These are phyloP conservation scores for Fallopia convolvulus DNA, from an alignment of 148 eudicot genomes.

Conservation along the genomic window DNA sequence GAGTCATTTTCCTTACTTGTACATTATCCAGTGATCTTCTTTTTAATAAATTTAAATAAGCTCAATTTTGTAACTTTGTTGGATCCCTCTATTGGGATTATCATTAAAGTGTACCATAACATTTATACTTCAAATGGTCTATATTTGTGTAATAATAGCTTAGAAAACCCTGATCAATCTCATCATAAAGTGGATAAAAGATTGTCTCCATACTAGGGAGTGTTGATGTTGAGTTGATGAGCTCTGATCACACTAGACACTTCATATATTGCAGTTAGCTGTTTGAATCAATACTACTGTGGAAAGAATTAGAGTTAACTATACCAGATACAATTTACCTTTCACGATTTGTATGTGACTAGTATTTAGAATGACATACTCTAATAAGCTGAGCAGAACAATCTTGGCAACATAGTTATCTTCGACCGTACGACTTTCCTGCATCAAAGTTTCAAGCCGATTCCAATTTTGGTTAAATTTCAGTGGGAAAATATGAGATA, in stretches of 20 bases:
- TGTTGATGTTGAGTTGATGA: background rate
- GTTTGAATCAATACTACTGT: no score
- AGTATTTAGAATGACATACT: conserved; percentile 31
- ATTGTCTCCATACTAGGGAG: background rate
- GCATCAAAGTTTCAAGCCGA: conserved; percentile 9
- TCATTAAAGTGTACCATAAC: background rate
- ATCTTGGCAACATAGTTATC: conserved; percentile 57
- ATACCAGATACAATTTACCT: background rate
- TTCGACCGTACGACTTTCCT: conserved; percentile 74
- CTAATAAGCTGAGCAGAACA: conserved; percentile 52
- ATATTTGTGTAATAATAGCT: background rate
- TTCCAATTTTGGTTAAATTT: background rate
- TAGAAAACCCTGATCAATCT: background rate
- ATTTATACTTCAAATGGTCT: conserved; percentile 1
- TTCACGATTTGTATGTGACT: background rate
- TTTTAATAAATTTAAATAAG: background rate
- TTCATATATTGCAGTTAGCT: background rate
- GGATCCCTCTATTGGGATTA: background rate
- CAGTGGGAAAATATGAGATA: background rate
- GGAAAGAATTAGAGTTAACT: background rate
- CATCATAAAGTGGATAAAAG: background rate
- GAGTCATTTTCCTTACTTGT: background rate
- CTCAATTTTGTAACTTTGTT: background rate
- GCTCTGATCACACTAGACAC: background rate
- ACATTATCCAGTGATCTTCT: background rate